Base-by-base conservation (phyloP, 495 filamentous ascomycete species). In the Schizothecium vesticola region DNA sequence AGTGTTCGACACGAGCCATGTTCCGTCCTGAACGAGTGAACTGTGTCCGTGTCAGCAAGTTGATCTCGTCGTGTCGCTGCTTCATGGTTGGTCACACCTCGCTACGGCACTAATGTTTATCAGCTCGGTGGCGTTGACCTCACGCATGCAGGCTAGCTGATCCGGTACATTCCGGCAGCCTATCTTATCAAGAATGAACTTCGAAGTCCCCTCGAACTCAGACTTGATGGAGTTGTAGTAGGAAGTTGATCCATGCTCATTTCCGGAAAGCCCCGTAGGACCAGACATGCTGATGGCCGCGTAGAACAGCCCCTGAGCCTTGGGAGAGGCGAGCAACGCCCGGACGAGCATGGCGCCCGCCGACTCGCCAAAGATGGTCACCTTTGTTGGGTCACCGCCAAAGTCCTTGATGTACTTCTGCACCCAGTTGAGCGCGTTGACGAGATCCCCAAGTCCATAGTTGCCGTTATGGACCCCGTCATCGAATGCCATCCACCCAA, bases 301-400 rank as follows among this genome's bases (percentile, higher is more conserved):
- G 13, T 75, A 70, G 71, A 80, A 83, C 51, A 80, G 75, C 1
- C 79, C 79, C 57, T 74, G 67, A 0, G 79, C 78, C 66, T 78
- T 79, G 28, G 77, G 76, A 13, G 76, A 77, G 36, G 76, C 79
- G 23, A 85, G 69, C 19, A 74, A 10, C 4, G 71, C 33, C 51
- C 77, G 75, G 6, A 76, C 72, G 43, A 65, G 64, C 60, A 64
- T 64, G 1, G 78, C 80, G 2, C 81, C 80, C 1, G 81, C 76
- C 1, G 79, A 81, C 69, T 90, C 84, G 26, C 89, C 89, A 74
- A 85, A 84, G 3, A 91, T 79, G 1, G 88, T 91, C 29, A 91
- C 84, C 31, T 79, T 76, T 23, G 75, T 69, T 0, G 85, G 80
- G 70, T 91, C 85, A 7, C 90, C 90, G 8, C 89, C 88, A 69